Percentiles rank a stretch among this genome's conserved stretches.
These are phyloP conservation scores for Combretum micranthum DNA, from an alignment of 345 rosid species.

Conservation along the genomic window DNA sequence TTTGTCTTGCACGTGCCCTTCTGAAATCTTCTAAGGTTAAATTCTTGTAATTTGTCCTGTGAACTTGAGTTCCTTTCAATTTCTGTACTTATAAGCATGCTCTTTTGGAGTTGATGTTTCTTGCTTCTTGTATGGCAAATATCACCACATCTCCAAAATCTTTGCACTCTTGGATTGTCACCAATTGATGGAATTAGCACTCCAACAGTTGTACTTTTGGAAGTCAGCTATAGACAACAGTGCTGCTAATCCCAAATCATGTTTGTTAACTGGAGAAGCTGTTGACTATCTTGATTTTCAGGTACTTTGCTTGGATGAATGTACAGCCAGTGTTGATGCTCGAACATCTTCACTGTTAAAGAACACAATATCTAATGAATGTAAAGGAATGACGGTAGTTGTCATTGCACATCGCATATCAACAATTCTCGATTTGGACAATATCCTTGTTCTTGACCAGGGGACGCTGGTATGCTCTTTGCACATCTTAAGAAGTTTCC, in stretches of 20 bases:
- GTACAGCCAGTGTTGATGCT: conserved; percentile 75
- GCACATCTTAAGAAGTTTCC: not conserved
- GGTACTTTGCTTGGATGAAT: conserved; percentile 93
- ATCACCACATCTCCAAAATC: too few relatives aligned
- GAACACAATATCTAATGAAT: conserved; percentile 55
- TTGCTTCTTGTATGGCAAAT: not conserved
- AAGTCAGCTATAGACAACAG: not conserved
- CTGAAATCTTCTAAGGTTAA: conserved; percentile 79
- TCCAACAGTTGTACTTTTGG: too few relatives aligned
- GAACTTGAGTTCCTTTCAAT: not conserved
- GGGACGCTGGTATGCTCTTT: conserved; percentile 46
- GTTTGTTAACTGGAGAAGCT: too few relatives aligned
- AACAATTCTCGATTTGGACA: conserved; percentile 66
- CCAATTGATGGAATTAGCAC: too few relatives aligned
- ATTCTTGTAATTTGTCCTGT: not conserved
- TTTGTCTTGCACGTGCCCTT: conserved; percentile 87
- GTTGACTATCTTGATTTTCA: conserved; percentile 10
- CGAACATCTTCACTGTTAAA: conserved; percentile 70
- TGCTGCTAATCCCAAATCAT: not conserved
- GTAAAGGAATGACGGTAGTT: conserved; percentile 70
- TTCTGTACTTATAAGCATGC: not conserved
- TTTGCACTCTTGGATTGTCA: too few relatives aligned
- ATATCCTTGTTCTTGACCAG: conserved; percentile 55
- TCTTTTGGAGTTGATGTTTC: not conserved
- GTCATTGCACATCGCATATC: conserved; percentile 96